Percentiles rank a stretch among this genome's conserved stretches.
phyloP scores from a whole-genome alignment of 2,329 filamentous ascomycete genomes.

The Myriangium duriaei region DNA sequence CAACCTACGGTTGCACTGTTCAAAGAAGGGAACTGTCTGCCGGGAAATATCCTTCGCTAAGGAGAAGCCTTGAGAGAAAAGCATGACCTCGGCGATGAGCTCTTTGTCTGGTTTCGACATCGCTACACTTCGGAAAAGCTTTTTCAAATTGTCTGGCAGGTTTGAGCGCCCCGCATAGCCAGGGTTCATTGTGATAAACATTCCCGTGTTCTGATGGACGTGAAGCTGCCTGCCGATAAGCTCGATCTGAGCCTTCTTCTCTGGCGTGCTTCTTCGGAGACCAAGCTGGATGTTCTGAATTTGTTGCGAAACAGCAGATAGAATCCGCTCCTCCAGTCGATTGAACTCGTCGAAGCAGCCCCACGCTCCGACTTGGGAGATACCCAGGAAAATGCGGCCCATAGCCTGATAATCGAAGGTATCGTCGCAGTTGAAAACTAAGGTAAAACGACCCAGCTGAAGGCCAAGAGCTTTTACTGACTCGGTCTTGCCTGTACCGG shows the following conservation, averaged over 20 bases:
- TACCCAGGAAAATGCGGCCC: constrained; percentile 97
- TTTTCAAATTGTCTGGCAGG: constrained; percentile 97
- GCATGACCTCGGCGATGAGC: constrained; percentile 98
- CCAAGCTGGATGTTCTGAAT: constrained; percentile 99
- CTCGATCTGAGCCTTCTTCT: constrained; percentile 82
- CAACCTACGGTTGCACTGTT: constrained; percentile 65
- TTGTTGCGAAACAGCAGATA: constrained; percentile 96
- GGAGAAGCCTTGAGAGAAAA: constrained; percentile 98
- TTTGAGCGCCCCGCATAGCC: constrained; percentile 97
- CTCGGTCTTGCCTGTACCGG: constrained; percentile 96
- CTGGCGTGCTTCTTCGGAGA: constrained; percentile 68
- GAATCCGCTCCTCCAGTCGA: constrained; percentile 89
- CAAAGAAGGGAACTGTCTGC: constrained; percentile 96
- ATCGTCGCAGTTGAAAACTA: constrained; percentile 99
- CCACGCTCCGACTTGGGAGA: constrained; percentile 98
- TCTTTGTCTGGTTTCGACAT: constrained; percentile 99
- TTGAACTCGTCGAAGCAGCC: constrained; percentile 99
- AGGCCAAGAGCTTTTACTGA: constrained; percentile 96
- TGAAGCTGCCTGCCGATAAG: constrained; percentile 79
- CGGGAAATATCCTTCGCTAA: constrained; percentile 89
- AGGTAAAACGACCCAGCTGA: constrained; percentile 89
- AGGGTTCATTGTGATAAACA: constrained; percentile 99
- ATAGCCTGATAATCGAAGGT: constrained; percentile 99
- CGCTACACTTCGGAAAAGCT: constrained; percentile 95
- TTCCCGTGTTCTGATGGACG: constrained; percentile 87